phyloP scores from a whole-genome alignment of 2,329 filamentous ascomycete genomes.

The Teratosphaeria zuluensis region DNA sequence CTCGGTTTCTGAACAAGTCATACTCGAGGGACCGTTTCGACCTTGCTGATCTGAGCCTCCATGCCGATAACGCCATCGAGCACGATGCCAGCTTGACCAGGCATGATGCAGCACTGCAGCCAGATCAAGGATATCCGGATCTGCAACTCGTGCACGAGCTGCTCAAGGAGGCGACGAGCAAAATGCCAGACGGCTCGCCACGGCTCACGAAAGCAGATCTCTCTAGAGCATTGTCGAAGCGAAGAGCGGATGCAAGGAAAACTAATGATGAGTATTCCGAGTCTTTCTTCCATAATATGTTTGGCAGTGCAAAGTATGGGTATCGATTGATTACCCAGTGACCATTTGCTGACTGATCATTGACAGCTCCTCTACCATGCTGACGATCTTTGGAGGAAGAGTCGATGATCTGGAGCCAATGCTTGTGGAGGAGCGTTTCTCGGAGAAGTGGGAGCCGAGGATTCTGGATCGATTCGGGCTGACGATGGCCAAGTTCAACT shows the following conservation, averaged over 20 bases:
- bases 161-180: conserved; percentile 28
- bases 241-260: conserved; percentile 26
- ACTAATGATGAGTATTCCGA: conserved; percentile 28
- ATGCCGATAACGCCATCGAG: conserved; percentile 24
- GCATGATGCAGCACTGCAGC: conserved; percentile 18
- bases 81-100: conserved; percentile 28
- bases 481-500: conserved; percentile 35
- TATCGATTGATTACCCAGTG: background rate
- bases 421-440: conserved; percentile 32
- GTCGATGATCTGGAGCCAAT: conserved; percentile 31
- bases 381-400: conserved; percentile 32
- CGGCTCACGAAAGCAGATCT: conserved; percentile 29
- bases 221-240: conserved; percentile 24
- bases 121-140: conserved; percentile 31
- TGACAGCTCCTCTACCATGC: conserved; percentile 32
- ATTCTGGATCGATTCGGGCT: conserved; percentile 29
- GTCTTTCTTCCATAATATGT: conserved; percentile 28
- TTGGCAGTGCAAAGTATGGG: conserved; percentile 28
- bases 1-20: conserved; percentile 20
- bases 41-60: conserved; percentile 16
- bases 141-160: conserved; percentile 27
- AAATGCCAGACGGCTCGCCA: conserved; percentile 22
- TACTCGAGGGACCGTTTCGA: conserved; percentile 18
- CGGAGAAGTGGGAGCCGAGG: conserved; percentile 33
- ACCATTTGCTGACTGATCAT: background rate